Evolutionary conservation across 345 rosid species (phyloP).

Genomic region (Eucalyptus coolabah): DNA sequence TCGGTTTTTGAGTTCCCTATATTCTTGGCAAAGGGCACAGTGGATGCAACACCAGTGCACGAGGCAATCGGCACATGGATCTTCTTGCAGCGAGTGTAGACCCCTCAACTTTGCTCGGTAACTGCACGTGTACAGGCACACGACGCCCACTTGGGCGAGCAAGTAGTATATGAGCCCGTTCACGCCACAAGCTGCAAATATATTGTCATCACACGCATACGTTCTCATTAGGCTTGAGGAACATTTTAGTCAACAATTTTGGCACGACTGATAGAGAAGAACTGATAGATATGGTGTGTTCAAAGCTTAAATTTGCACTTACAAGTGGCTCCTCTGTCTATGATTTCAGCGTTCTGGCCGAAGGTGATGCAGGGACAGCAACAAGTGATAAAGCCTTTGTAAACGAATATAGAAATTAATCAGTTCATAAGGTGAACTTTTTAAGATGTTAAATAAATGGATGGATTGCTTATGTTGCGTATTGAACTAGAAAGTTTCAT

Average conservation of each 20-base stretch:
- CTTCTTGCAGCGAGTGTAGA: neutral
- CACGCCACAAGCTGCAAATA: neutral
- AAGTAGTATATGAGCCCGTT: neutral
- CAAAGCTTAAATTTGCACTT: neutral
- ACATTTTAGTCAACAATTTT: neutral
- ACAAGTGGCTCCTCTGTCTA: neutral
- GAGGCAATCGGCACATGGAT: neutral
- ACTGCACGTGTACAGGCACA: neutral
- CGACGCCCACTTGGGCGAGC: neutral
- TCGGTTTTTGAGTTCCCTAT: neutral
- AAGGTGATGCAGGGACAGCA: neutral
- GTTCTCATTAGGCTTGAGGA: neutral
- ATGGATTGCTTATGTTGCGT: neutral
- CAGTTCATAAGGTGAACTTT: neutral
- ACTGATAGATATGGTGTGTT: neutral
- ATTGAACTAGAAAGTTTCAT: neutral
- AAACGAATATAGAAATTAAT: neutral
- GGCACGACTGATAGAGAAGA: neutral
- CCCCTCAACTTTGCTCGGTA: neutral
- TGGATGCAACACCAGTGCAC: neutral
- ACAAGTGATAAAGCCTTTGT: neutral
- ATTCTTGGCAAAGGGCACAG: slow-evolving; percentile 1
- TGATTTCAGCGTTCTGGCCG: neutral
- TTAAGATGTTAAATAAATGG: neutral
- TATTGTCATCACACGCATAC: neutral